These are phyloP conservation scores for Wickerhamomyces mucosus DNA, from an alignment of 805 yeast genomes.

Conservation along the genomic window DNA sequence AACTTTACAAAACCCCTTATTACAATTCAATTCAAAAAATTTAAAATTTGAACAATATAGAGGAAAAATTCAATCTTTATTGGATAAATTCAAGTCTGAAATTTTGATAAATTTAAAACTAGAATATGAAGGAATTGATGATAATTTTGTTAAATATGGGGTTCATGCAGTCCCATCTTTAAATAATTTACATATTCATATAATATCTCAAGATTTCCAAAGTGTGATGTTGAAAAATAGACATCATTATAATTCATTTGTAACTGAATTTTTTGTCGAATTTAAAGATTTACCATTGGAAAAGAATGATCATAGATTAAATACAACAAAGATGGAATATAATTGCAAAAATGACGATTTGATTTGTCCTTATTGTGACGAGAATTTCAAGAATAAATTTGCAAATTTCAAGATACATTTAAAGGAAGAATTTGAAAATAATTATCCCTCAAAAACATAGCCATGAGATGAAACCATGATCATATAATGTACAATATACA, in stretches of 20 bases:
- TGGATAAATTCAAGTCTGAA: constrained; percentile 7
- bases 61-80: constrained; percentile 10
- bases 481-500: too few relatives aligned
- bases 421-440: constrained; percentile 28
- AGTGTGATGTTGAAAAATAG: constrained; percentile 47
- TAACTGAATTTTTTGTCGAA: constrained; percentile 50
- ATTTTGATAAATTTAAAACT: constrained; percentile 9
- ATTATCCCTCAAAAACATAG: too few relatives aligned
- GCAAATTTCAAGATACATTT: constrained; percentile 33
- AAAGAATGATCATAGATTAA: constrained; percentile 31
- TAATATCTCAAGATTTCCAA: constrained; percentile 54
- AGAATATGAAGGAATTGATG: constrained; percentile 10
- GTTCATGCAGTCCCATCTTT: constrained; percentile 66
- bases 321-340: constrained; percentile 31
- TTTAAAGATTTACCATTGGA: constrained; percentile 39
- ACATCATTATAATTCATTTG: constrained; percentile 66
- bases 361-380: constrained; percentile 32
- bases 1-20: constrained; percentile 39
- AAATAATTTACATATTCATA: constrained; percentile 63
- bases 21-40: constrained; percentile 14
- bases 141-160: constrained; percentile 38
- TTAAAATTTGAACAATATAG: constrained; percentile 24
- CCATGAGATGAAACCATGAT: too few relatives aligned
- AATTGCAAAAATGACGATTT: constrained; percentile 25
- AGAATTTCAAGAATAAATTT: constrained; percentile 33